Evolutionary conservation across 2,329 filamentous ascomycete species (phyloP), one percentile per base, ranked within the genome.

Genomic region (Amauroascus niger): DNA sequence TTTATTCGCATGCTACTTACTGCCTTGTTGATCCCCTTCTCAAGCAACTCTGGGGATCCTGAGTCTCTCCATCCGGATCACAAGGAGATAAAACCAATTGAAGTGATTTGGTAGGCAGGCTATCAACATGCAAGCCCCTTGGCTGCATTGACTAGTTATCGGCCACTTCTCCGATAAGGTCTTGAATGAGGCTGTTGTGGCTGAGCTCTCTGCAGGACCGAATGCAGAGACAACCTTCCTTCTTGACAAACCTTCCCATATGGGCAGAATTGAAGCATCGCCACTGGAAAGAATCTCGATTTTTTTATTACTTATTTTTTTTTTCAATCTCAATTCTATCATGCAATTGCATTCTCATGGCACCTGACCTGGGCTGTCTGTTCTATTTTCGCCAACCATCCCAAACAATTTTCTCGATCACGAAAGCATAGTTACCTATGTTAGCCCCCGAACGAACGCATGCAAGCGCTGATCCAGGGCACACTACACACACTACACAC

Each of bases 151-250:
- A 30, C 16, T n/a, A 20, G 41, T 13, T 22, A n/a, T 24, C 32
- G 22, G 46, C 46, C 30, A 24, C 18, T 24, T 6, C 32, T 14
- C 46, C 46, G 32, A 22, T n/a, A 49, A 37, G 46, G 7, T 37
- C 32, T 35, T 16, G 11, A 11, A 37, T 37, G 46, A 35, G 46
- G 46, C 46, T 49, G 46, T 49, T 30, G 46, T 49, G 46, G 46
- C 46, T 49, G 46, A 37, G 46, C 30, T 22, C 13, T 46, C 13
- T 32, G 24, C 43, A 13, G n/a, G 43, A 30, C 13, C 16, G 6
- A 46, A 30, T 3, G 14, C 9, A 16, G n/a, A 30, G 28, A 24
- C 41, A 45, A 9, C 4, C 41, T 26, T 45, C 4, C 3, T 26
- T n/a, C 20, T 13, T 24, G 2, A 24, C 6, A 43, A n/a, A n/a